Conservation (phyloP, 495 filamentous ascomycete species). For the Aspergillus ellipticus region DNA sequence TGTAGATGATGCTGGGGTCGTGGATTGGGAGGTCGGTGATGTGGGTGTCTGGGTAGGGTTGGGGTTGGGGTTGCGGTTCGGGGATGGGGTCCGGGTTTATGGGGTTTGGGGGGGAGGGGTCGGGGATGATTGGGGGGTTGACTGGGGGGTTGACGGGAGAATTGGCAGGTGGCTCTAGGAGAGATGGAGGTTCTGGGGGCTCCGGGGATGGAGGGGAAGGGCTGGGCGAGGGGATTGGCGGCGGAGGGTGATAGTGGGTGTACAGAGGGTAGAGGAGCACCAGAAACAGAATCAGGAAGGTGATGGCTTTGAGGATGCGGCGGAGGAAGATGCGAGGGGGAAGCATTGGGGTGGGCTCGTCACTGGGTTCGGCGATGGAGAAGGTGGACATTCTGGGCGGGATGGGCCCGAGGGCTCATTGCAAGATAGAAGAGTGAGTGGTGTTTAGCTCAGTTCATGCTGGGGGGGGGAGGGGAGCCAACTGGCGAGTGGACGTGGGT, state of each 20-base stretch:
- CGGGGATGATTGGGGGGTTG: not conserved
- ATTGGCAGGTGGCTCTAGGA: too few relatives aligned
- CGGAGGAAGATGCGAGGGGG: not conserved
- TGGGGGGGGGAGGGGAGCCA: too few relatives aligned
- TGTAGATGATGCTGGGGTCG: constrained; percentile 38
- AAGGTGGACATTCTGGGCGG: not conserved
- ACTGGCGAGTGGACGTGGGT: not conserved
- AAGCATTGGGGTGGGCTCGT: not conserved
- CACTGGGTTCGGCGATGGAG: not conserved
- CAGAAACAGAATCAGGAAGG: not conserved
- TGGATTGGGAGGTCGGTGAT: constrained; percentile 35
- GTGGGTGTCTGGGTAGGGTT: constrained; percentile 26
- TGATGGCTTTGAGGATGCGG: constrained; percentile 5
- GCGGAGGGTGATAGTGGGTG: not conserved
- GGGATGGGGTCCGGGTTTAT: not conserved
- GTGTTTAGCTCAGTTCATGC: too few relatives aligned
- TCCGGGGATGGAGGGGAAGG: too few relatives aligned
- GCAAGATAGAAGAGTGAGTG: too few relatives aligned
- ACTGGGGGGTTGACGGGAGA: not conserved
- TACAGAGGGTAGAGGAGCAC: not conserved
- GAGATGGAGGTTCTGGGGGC: too few relatives aligned
- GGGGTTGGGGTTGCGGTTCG: not conserved
- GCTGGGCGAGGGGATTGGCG: too few relatives aligned
- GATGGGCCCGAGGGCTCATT: not conserved
- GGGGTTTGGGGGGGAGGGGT: not conserved